Evolutionary conservation across 106 monocot species (phyloP).

Genomic region (Posidonia australis): DNA sequence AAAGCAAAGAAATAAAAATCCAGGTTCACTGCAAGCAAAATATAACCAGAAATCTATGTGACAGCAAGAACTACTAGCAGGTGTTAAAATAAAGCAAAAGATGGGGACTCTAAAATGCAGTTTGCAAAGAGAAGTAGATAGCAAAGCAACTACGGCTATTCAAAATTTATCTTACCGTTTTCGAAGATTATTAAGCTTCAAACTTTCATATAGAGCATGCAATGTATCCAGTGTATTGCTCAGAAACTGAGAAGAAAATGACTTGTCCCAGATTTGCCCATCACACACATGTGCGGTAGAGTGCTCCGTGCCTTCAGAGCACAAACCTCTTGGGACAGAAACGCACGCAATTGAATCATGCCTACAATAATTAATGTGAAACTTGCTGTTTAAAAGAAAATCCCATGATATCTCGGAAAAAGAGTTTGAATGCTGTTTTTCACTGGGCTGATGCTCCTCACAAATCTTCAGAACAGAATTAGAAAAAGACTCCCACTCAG

Average conservation of each 20-base stretch:
- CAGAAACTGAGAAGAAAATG: constrained; percentile 47
- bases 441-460: constrained; percentile 21
- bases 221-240: constrained; percentile 63
- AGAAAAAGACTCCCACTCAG: constrained; percentile 76
- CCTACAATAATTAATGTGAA: constrained; percentile 43
- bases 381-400: constrained; percentile 58
- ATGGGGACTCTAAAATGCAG: background rate
- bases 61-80: too few relatives aligned
- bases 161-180: constrained; percentile 47
- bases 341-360: constrained; percentile 18
- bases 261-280: constrained; percentile 17
- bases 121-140: background rate
- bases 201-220: constrained; percentile 84
- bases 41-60: too few relatives aligned
- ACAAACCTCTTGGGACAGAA: constrained; percentile 7
- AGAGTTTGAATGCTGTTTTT: constrained; percentile 3
- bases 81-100: background rate
- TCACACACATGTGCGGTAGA: constrained; percentile 12
- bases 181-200: constrained; percentile 80
- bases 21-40: too few relatives aligned
- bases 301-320: constrained; percentile 2
- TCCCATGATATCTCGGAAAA: constrained; percentile 44
- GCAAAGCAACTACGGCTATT: background rate
- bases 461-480: constrained; percentile 40
- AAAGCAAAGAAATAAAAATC: too few relatives aligned